These are phyloP conservation scores for Globisporangium irregulare DNA, from an alignment of 352 stramenopile species.

Conservation along the genomic window DNA sequence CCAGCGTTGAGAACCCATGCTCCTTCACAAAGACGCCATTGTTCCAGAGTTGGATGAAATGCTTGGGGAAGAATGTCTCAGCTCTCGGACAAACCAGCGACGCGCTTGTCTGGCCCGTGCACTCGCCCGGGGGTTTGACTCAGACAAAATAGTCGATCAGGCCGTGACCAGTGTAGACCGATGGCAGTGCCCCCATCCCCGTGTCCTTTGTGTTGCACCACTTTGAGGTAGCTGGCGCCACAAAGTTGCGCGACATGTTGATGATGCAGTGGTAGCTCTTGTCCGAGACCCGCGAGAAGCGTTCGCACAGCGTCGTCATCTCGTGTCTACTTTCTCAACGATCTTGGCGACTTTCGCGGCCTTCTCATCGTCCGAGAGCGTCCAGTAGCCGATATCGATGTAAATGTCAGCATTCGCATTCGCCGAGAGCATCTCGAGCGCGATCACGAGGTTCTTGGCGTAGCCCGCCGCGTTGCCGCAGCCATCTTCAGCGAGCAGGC, in stretches of 20 bases:
- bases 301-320: slow-evolving; percentile 49
- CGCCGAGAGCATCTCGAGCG: slow-evolving; percentile 41
- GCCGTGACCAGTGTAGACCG: slow-evolving; percentile 34
- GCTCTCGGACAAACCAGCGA: slow-evolving; percentile 51
- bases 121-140: slow-evolving; percentile 60
- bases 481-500: slow-evolving; percentile 38
- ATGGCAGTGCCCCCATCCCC: slow-evolving; percentile 47
- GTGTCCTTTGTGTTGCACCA: slow-evolving; percentile 50
- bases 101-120: slow-evolving; percentile 28
- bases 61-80: slow-evolving; percentile 49
- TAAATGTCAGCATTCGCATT: slow-evolving; percentile 71
- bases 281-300: slow-evolving; percentile 47
- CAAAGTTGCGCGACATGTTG: slow-evolving; percentile 54
- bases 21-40: slow-evolving; percentile 58
- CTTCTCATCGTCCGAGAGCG: slow-evolving; percentile 29
- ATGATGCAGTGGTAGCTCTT: slow-evolving; percentile 55
- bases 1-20: slow-evolving; percentile 19
- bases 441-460: slow-evolving; percentile 43
- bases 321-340: slow-evolving; percentile 42
- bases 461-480: slow-evolving; percentile 36
- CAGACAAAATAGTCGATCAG: slow-evolving; percentile 75
- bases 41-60: slow-evolving; percentile 62
- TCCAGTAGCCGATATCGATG: slow-evolving; percentile 66
- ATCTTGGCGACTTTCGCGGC: slow-evolving; percentile 27
- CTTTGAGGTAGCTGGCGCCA: slow-evolving; percentile 23